Base-by-base conservation (phyloP, 306 rosid species). In the Carpinus viminea region DNA sequence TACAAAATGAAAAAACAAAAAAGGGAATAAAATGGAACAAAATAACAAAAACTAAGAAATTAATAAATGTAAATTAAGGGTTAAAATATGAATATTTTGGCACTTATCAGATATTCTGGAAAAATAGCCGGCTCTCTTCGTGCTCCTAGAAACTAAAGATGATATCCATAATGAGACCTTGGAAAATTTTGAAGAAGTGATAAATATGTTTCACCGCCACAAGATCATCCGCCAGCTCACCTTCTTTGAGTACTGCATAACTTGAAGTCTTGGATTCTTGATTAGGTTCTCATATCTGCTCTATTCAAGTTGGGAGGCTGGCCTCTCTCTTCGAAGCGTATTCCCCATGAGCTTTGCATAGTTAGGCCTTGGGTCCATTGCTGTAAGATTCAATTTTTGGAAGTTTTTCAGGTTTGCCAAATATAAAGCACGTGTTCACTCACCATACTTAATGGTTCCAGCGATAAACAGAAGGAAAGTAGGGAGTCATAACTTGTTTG, bases 271-370 rank as follows among this genome's bases (percentile, higher is more conserved):
- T 62, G 28, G 5, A 11, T 20, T 72, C 78, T 60, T 9, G 0
- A 36, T 34, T 53, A 0, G 69, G 82, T 48, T 81, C 84, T 1
- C 43, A 31, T 5, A 73, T 51, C 4, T 73, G 0, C 3, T 73
- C 43, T 17, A 82, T 84, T 0, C 2, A 1, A 11, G 84, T 2
- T 1, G 88, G 81, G 12, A 87, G 71, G 15, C 73, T 50, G 1
- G 74, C 78, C 0, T 13, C 18, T 12, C 17, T 5, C 46, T 55
- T 61, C 0, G 84, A 75, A 17, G 11, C 4, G 60, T 65, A 65
- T 18, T 78, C 84, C 51, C 86, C 85, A 80, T 76, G 26, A 85
- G 73, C 80, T 80, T 85, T 0, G 81, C 89, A 36, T 83, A 83
- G 15, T 81, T 71, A 0, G 84, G 76, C 0, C 87, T 84, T 2